These are phyloP conservation scores for Plasmodium gallinaceum DNA, from an alignment of 169 alveolate genomes.

Conservation along the genomic window DNA sequence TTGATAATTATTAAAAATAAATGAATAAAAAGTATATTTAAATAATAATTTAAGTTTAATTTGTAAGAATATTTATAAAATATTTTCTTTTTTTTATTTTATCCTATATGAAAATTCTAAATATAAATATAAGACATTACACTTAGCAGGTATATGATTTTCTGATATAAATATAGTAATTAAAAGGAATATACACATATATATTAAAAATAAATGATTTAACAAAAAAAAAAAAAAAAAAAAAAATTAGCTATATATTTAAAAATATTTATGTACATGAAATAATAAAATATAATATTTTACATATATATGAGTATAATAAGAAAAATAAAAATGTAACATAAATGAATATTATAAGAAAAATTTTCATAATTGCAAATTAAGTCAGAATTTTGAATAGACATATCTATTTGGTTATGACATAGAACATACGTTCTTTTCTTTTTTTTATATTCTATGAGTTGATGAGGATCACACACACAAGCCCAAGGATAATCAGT, in stretches of 20 bases:
- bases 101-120: not conserved
- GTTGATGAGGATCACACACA: conserved; percentile 80
- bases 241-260: no score
- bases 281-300: conserved; percentile 2
- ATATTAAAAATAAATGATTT: no score
- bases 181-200: no score
- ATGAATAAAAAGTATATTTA: not conserved
- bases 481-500: conserved; percentile 90
- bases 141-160: not conserved
- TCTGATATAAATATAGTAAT: not conserved
- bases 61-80: no score
- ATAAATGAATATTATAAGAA: conserved; percentile 52
- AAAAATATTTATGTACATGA: not conserved
- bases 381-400: conserved; percentile 81
- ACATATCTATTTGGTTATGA: conserved; percentile 84
- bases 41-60: not conserved
- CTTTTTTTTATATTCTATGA: conserved; percentile 79
- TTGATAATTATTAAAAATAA: not conserved
- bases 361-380: conserved; percentile 82
- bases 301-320: conserved; percentile 25
- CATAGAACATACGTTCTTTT: conserved; percentile 82
- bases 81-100: no score
- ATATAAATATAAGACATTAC: not conserved
- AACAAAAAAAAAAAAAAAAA: not conserved
- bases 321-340: conserved; percentile 34